Evolutionary conservation across 768 basidiomycete species (phyloP).

Genomic region (Xerocomus spinulosus): DNA sequence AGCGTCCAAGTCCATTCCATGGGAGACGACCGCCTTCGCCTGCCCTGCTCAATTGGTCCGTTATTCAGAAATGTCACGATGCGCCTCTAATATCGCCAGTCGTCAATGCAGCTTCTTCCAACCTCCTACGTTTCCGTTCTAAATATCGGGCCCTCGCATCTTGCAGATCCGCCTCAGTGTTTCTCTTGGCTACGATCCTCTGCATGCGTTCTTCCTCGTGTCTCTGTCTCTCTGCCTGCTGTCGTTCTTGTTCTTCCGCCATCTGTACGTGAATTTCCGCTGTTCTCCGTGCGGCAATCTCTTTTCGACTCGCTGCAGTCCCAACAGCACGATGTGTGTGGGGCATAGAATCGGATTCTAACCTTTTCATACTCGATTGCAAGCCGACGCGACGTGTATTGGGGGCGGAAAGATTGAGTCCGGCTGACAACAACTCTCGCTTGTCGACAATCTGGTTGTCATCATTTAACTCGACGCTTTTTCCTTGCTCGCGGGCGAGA

Average conservation of each 20-base stretch:
- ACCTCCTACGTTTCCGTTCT: slow-evolving; percentile 71
- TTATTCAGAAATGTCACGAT: slow-evolving; percentile 6
- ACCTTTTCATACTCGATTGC: slow-evolving; percentile 27
- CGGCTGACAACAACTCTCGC: slow-evolving; percentile 85
- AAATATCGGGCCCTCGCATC: slow-evolving; percentile 72
- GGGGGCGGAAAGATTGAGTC: slow-evolving; percentile 83
- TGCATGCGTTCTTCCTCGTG: slow-evolving; percentile 62
- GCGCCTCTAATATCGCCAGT: slow-evolving; percentile 5
- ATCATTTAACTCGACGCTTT: slow-evolving; percentile 90
- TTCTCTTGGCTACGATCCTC: slow-evolving; percentile 66
- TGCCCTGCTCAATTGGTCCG: slow-evolving; percentile 11
- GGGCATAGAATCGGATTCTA: slow-evolving; percentile 29
- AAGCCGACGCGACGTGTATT: slow-evolving; percentile 71
- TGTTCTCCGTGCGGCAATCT: slow-evolving; percentile 80
- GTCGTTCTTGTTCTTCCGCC: slow-evolving; percentile 63
- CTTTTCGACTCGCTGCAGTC: slow-evolving; percentile 69
- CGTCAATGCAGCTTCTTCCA: slow-evolving; percentile 41
- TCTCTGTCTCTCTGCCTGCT: slow-evolving; percentile 50
- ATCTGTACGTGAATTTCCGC: slow-evolving; percentile 77
- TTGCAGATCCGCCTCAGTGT: slow-evolving; percentile 68
- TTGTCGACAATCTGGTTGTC: slow-evolving; percentile 98
- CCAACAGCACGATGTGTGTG: slow-evolving; percentile 76
- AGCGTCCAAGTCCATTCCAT: slow-evolving; percentile 49
- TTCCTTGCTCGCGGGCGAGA: slow-evolving; percentile 67
- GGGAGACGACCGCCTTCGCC: slow-evolving; percentile 30